Evolutionary conservation across 1,284 basidiomycete genomes (phyloP), one percentile per base, ranked within the genome.

Genomic region (Rhizopogon parksii): DNA sequence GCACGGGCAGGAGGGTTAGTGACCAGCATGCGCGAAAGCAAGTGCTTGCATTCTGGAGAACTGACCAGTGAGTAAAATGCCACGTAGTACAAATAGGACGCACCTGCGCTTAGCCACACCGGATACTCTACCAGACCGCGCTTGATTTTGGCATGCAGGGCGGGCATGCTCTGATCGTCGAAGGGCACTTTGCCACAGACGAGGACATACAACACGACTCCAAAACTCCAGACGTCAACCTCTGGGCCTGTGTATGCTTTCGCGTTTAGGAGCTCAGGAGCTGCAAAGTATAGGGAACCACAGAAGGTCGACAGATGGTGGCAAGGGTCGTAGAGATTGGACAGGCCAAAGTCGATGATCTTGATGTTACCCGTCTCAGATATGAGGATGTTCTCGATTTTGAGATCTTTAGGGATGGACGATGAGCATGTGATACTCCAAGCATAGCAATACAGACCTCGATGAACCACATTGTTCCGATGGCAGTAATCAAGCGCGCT

Each of bases 331-430:
- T 86, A 98, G n/a, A 99, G 78, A 68, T 99, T 99, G 25, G 94
- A 97, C 8, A 99, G 78, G 40, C 95, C 95, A 71, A 99, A 99
- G 70, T 99, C 95, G 68, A 99, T 99, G 56, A 99, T 98, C 77
- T 99, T 99, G 79, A 98, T 97, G 71, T 98, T 98, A 11, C 95
- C 95, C 1, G 91, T 92, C 59, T 96, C 94, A 1, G 94, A 97
- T 61, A 99, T 98, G 62, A 99, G 86, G 61, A 99, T 99, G 71
- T 97, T 99, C 71, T 99, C 94, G 64, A 99, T 99, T 77, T 99
- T 99, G 57, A 99, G 83, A 72, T 99, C 91, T 76, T 45, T 6
- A 17, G 14, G 9, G 17, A 36, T 19, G 39, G 1, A 6, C 25
- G 19, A 39, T 43, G 47, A 48, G 54, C 45, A 57, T 52, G 51